Evolutionary conservation across 345 rosid species (phyloP), one percentile per base, ranked within the genome.

Genomic region (thale cress (Arabidopsis thaliana)): DNA sequence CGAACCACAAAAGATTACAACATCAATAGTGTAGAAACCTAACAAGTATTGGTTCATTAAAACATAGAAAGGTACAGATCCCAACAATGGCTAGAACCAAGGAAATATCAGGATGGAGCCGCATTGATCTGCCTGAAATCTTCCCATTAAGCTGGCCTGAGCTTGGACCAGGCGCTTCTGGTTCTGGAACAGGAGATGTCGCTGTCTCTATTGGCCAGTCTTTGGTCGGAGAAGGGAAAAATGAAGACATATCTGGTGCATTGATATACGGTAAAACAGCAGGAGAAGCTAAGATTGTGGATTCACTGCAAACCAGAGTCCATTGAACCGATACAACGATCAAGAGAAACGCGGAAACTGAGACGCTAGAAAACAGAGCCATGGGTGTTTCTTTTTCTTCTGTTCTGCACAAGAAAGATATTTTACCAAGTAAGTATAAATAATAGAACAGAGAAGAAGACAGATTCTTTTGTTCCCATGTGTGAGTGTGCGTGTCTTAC

Each of bases 231-330:
- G 93, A 60, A 69, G 96, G 93, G 78, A 90, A 90, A 59, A 90
- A 90, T 0, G 91, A 80, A n/a, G 91, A 87, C 87, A 83, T 85
- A 57, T 83, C 78, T 1, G 89, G 87, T 58, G 88, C 78, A 78
- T 56, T 83, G 8, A 64, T 76, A 28, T 84, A 76, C 5, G 96
- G 90, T 38, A 82, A 69, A 70, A 82, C 85, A 60, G 86, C 82
- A 0, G 96, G 90, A 71, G 91, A 85, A 73, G 93, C 87, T 49
- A 81, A 62, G 66, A 83, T 78, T 11, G 84, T 74, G 32, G 85
- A 82, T 53, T 85, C 86, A 24, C 69, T 51, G 36, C 1, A 67
- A 13, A 73, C 76, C 41, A 4, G 14, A 46, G 52, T 75, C 80
- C 78, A 74, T 51, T 59, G 60, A 30, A 63, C 50, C 6, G 77